Conservation (phyloP, 306 rosid genomes). For the Citrullus mucosospermus region DNA sequence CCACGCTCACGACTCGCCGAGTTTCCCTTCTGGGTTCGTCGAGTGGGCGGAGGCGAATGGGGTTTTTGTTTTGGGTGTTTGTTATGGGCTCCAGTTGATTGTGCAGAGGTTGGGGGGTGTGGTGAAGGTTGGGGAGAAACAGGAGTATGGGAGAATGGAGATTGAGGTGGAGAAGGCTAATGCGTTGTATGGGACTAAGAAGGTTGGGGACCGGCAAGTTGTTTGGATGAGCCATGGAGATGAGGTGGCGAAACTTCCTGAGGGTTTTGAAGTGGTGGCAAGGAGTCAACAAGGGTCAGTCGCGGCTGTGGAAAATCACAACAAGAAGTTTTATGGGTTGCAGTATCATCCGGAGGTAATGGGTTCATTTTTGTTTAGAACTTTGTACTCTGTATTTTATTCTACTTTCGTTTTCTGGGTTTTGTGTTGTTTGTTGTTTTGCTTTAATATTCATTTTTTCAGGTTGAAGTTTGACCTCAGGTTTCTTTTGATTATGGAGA, state of each 20-base stretch:
- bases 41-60: conserved; percentile 60
- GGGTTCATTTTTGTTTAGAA: background rate
- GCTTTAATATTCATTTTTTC: background rate
- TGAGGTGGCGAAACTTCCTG: conserved; percentile 52
- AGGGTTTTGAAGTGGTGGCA: conserved; percentile 60
- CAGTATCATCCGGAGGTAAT: conserved; percentile 95
- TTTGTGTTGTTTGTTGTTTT: background rate
- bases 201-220: conserved; percentile 35
- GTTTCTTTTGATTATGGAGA: background rate
- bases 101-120: conserved; percentile 81
- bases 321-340: conserved; percentile 57
- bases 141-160: conserved; percentile 94
- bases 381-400: background rate
- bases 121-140: conserved; percentile 55
- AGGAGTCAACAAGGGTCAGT: conserved; percentile 69
- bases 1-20: conserved; percentile 61
- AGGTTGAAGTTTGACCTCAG: background rate
- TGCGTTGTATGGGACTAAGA: conserved; percentile 31
- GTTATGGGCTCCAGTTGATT: conserved; percentile 83
- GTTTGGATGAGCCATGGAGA: conserved; percentile 99
- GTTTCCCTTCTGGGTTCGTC: conserved; percentile 57
- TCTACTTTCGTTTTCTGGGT: background rate
- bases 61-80: conserved; percentile 65
- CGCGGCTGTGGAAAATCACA: conserved; percentile 51
- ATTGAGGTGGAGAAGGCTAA: conserved; percentile 31